Evolutionary conservation across 1,284 basidiomycete genomes (phyloP).

Genomic region (Trametes sp.): DNA sequence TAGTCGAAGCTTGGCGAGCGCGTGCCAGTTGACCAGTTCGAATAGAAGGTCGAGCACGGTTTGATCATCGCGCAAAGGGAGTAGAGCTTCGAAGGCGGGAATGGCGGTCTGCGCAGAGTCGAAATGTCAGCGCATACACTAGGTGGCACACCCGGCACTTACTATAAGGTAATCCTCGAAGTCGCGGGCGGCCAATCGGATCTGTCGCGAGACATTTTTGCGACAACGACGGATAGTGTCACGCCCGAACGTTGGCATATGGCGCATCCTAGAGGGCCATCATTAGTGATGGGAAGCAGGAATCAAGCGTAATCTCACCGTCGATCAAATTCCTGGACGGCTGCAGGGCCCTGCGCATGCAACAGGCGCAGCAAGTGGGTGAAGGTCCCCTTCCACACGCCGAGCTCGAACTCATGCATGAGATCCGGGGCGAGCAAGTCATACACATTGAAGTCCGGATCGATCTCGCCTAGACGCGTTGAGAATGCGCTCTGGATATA

Average conservation of each 20-base stretch:
- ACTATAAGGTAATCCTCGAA: background rate
- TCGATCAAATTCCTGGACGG: background rate
- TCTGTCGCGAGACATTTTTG: background rate
- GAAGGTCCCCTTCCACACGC: conserved; percentile 42
- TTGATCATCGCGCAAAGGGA: too few species aligned
- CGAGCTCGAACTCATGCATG: conserved; percentile 48
- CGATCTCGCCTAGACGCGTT: background rate
- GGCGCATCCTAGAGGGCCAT: background rate
- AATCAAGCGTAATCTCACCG: background rate
- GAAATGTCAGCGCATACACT: too few species aligned
- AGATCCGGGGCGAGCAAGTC: conserved; percentile 43
- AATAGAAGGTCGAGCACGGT: background rate
- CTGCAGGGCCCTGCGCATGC: background rate
- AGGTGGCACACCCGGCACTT: background rate
- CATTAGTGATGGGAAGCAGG: background rate
- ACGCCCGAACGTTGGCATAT: too few species aligned
- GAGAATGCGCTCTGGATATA: background rate
- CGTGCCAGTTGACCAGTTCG: too few species aligned
- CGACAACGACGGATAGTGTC: background rate
- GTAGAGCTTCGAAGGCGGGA: too few species aligned
- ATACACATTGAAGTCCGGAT: conserved; percentile 35
- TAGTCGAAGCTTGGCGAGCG: too few species aligned
- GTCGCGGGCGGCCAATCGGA: background rate
- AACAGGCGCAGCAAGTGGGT: conserved; percentile 15
- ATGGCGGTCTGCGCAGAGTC: too few species aligned